phyloP scores from a whole-genome alignment of 164 flowering plant species.

The Umbilicus rupestris region DNA sequence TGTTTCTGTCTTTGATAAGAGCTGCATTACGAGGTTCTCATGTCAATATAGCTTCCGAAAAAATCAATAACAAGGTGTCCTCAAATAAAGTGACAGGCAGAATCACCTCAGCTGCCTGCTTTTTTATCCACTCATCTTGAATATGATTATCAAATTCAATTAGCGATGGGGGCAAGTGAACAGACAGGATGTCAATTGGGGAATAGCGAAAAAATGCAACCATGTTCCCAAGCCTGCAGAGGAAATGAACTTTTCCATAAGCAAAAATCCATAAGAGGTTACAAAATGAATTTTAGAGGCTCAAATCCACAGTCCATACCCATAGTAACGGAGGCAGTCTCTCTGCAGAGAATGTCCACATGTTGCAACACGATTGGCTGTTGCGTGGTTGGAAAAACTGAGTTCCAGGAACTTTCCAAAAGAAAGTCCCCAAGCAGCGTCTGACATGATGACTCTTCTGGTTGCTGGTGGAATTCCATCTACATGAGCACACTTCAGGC shows the following conservation, averaged over 20 bases:
- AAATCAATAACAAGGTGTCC: not conserved
- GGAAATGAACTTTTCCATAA: constrained; percentile 4
- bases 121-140: constrained; percentile 50
- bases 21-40: constrained; percentile 28
- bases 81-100: not conserved
- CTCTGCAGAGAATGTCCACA: constrained; percentile 97
- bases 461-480: constrained; percentile 91
- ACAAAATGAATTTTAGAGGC: not conserved
- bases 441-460: constrained; percentile 80
- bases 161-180: constrained; percentile 61
- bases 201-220: constrained; percentile 85
- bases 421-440: constrained; percentile 98
- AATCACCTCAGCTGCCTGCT: constrained; percentile 63
- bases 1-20: constrained; percentile 46
- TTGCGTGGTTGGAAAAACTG: constrained; percentile 90
- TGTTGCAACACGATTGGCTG: constrained; percentile 84
- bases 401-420: constrained; percentile 95
- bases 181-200: constrained; percentile 74
- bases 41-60: not conserved
- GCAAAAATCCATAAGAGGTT: not conserved
- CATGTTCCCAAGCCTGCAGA: constrained; percentile 72
- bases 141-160: constrained; percentile 44
- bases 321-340: constrained; percentile 92
- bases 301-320: constrained; percentile 27
- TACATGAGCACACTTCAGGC: constrained; percentile 60